These are phyloP conservation scores for Sporothrix phasma DNA, from an alignment of 2,329 filamentous ascomycete genomes.

Conservation along the genomic window DNA sequence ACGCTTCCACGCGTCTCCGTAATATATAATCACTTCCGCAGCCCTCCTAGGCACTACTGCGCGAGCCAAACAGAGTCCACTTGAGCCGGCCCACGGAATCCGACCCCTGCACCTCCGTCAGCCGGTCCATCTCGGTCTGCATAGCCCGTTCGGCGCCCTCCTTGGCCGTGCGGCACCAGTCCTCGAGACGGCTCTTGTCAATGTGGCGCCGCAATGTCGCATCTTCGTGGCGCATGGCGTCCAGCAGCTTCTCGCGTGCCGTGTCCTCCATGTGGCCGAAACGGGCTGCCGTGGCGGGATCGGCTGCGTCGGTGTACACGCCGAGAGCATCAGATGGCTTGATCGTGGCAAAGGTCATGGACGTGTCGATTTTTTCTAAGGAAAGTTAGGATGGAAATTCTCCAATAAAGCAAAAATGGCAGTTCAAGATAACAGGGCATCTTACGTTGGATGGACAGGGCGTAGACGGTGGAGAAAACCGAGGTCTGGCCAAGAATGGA, in stretches of 20 bases:
- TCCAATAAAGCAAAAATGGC: not conserved
- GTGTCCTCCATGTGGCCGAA: slow-evolving; percentile 51
- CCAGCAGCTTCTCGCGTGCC: slow-evolving; percentile 55
- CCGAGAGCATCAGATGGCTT: slow-evolving; percentile 46
- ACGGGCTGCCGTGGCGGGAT: slow-evolving; percentile 34
- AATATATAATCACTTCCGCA: too few relatives aligned
- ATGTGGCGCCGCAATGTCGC: slow-evolving; percentile 53
- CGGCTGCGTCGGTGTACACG: slow-evolving; percentile 51
- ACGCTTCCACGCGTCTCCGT: not conserved
- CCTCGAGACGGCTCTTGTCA: slow-evolving; percentile 56
- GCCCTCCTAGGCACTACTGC: not conserved
- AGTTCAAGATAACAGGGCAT: not conserved
- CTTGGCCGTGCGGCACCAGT: slow-evolving; percentile 43
- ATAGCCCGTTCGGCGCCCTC: slow-evolving; percentile 25
- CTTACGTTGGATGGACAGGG: slow-evolving; percentile 57
- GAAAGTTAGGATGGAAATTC: slow-evolving; percentile 24
- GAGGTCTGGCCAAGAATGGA: slow-evolving; percentile 54
- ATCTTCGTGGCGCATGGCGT: slow-evolving; percentile 66
- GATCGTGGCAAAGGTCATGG: slow-evolving; percentile 35
- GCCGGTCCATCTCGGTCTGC: slow-evolving; percentile 19
- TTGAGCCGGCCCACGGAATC: slow-evolving; percentile 1
- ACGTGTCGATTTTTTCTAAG: slow-evolving; percentile 15
- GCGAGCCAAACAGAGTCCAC: slow-evolving; percentile 12
- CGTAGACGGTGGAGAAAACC: slow-evolving; percentile 56
- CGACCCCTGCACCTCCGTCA: slow-evolving; percentile 13